phyloP scores from a whole-genome alignment of 345 rosid genomes.

The Abelmoschus esculentus region DNA sequence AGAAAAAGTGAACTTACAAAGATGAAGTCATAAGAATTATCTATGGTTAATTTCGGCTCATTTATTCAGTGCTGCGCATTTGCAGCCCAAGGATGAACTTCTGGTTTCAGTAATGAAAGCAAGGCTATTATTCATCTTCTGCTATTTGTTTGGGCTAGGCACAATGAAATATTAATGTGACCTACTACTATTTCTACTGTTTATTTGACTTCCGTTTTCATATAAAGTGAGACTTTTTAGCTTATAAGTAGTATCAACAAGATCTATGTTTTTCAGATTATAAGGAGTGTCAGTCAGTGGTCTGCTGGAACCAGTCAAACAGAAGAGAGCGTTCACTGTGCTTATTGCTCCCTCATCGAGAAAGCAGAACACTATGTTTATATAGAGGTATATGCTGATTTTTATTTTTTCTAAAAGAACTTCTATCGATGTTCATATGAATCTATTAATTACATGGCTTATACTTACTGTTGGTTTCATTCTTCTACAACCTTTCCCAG shows the following conservation, averaged over 20 bases:
- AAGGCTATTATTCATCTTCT: background rate
- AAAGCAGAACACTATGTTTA: constrained; percentile 89
- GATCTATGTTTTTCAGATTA: constrained; percentile 39
- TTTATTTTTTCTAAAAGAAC: background rate
- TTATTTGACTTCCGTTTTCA: background rate
- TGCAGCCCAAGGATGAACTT: background rate
- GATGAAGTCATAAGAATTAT: background rate
- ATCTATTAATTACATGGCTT: background rate
- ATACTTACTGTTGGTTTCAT: background rate
- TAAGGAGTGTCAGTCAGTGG: constrained; percentile 99
- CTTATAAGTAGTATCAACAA: background rate
- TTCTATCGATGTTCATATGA: background rate
- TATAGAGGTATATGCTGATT: constrained; percentile 59
- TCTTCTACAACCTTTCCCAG: constrained; percentile 38
- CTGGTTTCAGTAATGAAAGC: too few species aligned
- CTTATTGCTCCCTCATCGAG: constrained; percentile 92
- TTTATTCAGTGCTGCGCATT: background rate
- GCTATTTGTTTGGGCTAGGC: background rate
- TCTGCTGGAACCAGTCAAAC: constrained; percentile 96
- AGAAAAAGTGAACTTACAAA: background rate
- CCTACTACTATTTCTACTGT: background rate
- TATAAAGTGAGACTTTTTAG: background rate
- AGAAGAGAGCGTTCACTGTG: constrained; percentile 92
- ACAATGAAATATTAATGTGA: background rate
- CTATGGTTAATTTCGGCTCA: background rate